Evolutionary conservation across 495 filamentous ascomycete genomes (phyloP).

Genomic region (Bacidia rubella): DNA sequence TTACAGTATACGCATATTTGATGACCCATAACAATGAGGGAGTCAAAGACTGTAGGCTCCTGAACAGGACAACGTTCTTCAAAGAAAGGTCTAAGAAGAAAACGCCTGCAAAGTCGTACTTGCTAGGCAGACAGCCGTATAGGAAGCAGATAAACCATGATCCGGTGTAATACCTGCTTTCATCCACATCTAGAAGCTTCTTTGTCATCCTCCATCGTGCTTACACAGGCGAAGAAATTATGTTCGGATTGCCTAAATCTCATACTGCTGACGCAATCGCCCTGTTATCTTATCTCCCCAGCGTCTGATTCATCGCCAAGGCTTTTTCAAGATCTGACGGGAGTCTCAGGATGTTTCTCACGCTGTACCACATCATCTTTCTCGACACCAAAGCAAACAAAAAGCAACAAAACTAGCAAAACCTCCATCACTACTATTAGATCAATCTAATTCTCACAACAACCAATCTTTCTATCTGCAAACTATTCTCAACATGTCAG

Average conservation of each 20-base stretch:
- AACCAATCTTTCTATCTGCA: conserved; percentile 3
- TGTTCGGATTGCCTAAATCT: no score
- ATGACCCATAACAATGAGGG: neutral
- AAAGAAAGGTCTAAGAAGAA: neutral
- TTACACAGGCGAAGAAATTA: neutral
- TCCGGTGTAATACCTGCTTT: neutral
- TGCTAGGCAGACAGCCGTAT: neutral
- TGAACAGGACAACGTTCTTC: neutral
- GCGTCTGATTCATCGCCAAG: neutral
- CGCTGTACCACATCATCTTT: no score
- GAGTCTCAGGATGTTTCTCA: no score
- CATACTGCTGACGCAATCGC: no score
- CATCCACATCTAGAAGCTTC: neutral
- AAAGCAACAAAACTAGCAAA: neutral
- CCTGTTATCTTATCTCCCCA: neutral
- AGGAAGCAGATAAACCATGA: neutral
- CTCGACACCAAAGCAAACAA: no score
- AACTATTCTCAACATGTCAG: conserved; percentile 39
- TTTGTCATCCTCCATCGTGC: neutral
- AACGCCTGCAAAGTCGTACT: neutral
- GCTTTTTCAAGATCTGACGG: no score
- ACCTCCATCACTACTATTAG: neutral
- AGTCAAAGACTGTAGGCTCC: neutral
- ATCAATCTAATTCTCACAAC: neutral
- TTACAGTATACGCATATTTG: no score